These are phyloP conservation scores for Sanghuangporus weigelae DNA, from an alignment of 1,284 basidiomycete species.

Conservation along the genomic window DNA sequence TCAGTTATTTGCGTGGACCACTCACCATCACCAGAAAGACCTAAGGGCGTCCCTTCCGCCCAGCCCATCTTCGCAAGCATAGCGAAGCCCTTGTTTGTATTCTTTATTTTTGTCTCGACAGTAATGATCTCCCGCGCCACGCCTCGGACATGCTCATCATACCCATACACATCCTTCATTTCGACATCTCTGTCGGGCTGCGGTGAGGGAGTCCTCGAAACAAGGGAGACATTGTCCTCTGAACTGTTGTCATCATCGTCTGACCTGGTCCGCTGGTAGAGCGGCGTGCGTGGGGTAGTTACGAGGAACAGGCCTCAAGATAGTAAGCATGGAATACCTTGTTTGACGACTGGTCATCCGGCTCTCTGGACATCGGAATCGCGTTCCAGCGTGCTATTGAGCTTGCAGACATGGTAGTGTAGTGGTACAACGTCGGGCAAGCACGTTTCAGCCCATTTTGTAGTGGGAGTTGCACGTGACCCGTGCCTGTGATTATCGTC, in stretches of 20 bases:
- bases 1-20: constrained; percentile 18
- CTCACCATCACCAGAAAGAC: constrained; percentile 67
- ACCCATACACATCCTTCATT: constrained; percentile 38
- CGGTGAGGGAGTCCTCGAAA: constrained; percentile 69
- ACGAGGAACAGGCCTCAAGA: constrained; percentile 41
- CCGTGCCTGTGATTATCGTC: background rate
- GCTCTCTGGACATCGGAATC: constrained; percentile 45
- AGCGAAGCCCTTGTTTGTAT: constrained; percentile 71
- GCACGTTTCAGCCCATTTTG: background rate
- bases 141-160: constrained; percentile 57
- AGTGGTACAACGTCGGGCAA: background rate
- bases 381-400: constrained; percentile 68
- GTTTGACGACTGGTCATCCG: constrained; percentile 17
- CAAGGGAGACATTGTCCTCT: constrained; percentile 63
- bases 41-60: constrained; percentile 71
- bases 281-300: constrained; percentile 34
- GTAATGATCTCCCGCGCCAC: constrained; percentile 60
- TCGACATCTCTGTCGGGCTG: constrained; percentile 48
- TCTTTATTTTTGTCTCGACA: constrained; percentile 71
- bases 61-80: constrained; percentile 78
- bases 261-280: constrained; percentile 49
- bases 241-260: constrained; percentile 38
- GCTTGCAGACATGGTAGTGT: constrained; percentile 50
- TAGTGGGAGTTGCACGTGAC: background rate
- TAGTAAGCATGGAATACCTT: constrained; percentile 67